Conservation (phyloP, 2,329 filamentous ascomycete genomes). For the Emergomyces pasteurianus region DNA sequence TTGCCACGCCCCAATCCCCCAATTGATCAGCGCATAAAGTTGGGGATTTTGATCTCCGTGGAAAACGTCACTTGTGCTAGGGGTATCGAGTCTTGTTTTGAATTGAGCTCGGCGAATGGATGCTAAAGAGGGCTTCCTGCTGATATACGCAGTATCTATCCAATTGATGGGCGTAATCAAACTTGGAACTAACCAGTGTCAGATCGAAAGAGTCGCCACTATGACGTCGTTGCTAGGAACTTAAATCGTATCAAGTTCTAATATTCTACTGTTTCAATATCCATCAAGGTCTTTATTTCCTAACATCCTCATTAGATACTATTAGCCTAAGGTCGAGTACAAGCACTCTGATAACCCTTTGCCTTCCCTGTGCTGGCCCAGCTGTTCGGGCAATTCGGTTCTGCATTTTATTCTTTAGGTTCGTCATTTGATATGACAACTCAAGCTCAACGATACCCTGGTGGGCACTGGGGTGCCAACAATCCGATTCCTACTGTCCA, state of each 20-base stretch:
- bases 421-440: background rate
- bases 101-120: background rate
- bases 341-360: background rate
- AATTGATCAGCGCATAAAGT: background rate
- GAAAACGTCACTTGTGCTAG: background rate
- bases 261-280: background rate
- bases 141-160: background rate
- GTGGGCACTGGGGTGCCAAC: constrained; percentile 65
- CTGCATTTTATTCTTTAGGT: background rate
- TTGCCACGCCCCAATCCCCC: background rate
- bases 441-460: constrained; percentile 34
- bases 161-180: background rate
- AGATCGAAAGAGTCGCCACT: background rate
- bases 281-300: background rate
- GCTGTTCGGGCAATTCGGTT: background rate
- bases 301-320: background rate
- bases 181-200: background rate
- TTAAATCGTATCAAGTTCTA: background rate
- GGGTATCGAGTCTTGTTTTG: background rate
- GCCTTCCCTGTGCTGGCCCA: background rate
- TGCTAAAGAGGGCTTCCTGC: background rate
- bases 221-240: background rate
- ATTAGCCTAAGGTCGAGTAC: background rate
- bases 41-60: background rate
- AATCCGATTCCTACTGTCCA: constrained; percentile 83